phyloP scores from a whole-genome alignment of 2,329 filamentous ascomycete genomes.

The Hyphodiscus sp. region DNA sequence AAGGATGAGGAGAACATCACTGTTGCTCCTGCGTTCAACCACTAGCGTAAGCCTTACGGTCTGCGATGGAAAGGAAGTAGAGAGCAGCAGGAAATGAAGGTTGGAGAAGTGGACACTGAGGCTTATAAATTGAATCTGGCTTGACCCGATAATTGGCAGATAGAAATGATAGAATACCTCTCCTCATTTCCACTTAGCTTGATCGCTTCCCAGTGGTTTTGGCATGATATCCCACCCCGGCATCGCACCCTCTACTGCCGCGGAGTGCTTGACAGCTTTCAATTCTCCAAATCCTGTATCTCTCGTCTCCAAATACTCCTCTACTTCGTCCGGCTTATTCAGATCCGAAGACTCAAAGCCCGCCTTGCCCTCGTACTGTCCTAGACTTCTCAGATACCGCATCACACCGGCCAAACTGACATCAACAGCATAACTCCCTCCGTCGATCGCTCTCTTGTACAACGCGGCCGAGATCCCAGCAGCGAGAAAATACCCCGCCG shows the following conservation, averaged over 20 bases:
- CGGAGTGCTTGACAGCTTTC: slow-evolving; percentile 42
- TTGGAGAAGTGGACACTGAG: background rate
- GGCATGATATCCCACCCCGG: slow-evolving; percentile 47
- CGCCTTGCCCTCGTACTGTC: slow-evolving; percentile 38
- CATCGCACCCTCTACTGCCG: slow-evolving; percentile 37
- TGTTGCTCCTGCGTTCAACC: no score
- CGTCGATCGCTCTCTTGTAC: slow-evolving; percentile 38
- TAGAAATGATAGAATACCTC: background rate
- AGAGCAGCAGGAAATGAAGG: no score
- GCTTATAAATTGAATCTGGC: background rate
- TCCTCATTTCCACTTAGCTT: slow-evolving; percentile 32
- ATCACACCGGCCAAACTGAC: slow-evolving; percentile 49
- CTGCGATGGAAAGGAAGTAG: no score
- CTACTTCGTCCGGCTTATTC: slow-evolving; percentile 27
- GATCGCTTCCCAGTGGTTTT: slow-evolving; percentile 41
- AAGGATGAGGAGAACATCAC: no score
- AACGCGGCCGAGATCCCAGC: slow-evolving; percentile 46
- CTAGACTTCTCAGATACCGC: slow-evolving; percentile 50
- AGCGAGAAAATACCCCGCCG: slow-evolving; percentile 47
- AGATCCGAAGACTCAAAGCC: slow-evolving; percentile 38
- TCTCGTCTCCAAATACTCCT: slow-evolving; percentile 37
- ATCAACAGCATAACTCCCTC: slow-evolving; percentile 44
- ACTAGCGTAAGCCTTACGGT: no score
- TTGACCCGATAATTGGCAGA: no score
- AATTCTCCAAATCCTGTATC: slow-evolving; percentile 40